Conservation (phyloP, 441 rosid species). For the Arabidopsis lyrata region DNA sequence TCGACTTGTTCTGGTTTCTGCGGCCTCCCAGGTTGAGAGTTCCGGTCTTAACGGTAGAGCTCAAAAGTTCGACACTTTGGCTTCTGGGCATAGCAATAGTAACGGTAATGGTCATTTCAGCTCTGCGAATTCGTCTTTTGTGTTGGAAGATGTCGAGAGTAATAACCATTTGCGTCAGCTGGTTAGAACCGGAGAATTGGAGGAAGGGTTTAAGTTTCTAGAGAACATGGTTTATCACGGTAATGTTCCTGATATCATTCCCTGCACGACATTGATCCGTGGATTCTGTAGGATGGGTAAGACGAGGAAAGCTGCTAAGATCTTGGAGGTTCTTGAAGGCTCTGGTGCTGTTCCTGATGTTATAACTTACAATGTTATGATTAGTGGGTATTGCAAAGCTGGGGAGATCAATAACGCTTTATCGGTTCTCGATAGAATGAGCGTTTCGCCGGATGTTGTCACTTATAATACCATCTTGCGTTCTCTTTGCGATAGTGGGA, state of each 20-base stretch:
- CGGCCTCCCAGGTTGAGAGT: constrained; percentile 53
- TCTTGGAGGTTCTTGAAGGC: constrained; percentile 78
- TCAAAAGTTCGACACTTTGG: constrained; percentile 43
- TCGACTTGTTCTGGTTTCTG: constrained; percentile 47
- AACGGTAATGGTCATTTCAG: constrained; percentile 53
- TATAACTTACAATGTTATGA: constrained; percentile 80
- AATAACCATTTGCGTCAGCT: constrained; percentile 61
- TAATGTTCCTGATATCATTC: constrained; percentile 70
- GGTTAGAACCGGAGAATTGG: constrained; percentile 67
- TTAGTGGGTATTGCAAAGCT: constrained; percentile 81
- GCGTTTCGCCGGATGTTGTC: constrained; percentile 79
- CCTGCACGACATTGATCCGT: constrained; percentile 79
- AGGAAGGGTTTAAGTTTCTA: constrained; percentile 73
- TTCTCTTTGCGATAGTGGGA: constrained; percentile 74
- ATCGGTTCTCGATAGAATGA: constrained; percentile 71
- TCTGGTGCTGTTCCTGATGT: constrained; percentile 85
- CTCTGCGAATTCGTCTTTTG: constrained; percentile 44
- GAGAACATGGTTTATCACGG: constrained; percentile 83
- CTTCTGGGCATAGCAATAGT: constrained; percentile 48
- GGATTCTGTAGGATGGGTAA: constrained; percentile 78
- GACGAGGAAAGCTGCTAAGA: constrained; percentile 71
- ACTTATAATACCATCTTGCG: constrained; percentile 83
- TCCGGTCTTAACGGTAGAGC: constrained; percentile 56
- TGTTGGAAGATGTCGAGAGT: constrained; percentile 64
- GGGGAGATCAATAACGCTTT: constrained; percentile 80